phyloP scores from a whole-genome alignment of 768 basidiomycete genomes.

The Termitomyces sp. region DNA sequence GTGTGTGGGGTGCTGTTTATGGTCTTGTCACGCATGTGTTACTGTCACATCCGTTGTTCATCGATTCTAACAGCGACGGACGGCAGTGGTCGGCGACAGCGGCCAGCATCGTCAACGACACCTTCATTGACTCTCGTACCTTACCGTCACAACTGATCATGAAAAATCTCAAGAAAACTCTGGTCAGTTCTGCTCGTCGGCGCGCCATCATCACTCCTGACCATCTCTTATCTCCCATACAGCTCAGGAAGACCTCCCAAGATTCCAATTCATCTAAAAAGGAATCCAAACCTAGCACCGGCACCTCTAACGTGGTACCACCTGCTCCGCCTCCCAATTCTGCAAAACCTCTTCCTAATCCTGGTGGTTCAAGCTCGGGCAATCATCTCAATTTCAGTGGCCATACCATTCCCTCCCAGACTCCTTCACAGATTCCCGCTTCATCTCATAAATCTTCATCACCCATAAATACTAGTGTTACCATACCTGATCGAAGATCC shows the following conservation, averaged over 20 bases:
- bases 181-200: slow-evolving; percentile 42
- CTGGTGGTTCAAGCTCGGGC: slow-evolving; percentile 31
- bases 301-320: slow-evolving; percentile 30
- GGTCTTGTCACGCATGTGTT: slow-evolving; percentile 17
- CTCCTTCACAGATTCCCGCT: slow-evolving; percentile 34
- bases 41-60: slow-evolving; percentile 29
- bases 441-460: slow-evolving; percentile 39
- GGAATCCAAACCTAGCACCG: slow-evolving; percentile 46
- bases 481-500: slow-evolving; percentile 59
- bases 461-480: slow-evolving; percentile 31
- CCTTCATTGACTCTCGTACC: slow-evolving; percentile 7
- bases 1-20: slow-evolving; percentile 7
- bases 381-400: slow-evolving; percentile 31
- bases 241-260: slow-evolving; percentile 70
- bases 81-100: slow-evolving; percentile 12
- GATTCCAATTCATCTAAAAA: slow-evolving; percentile 68
- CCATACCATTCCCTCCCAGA: slow-evolving; percentile 34
- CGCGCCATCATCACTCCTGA: slow-evolving; percentile 14
- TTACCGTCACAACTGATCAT: slow-evolving; percentile 32
- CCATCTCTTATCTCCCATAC: slow-evolving; percentile 17
- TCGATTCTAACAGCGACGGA: slow-evolving; percentile 33
- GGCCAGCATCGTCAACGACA: slow-evolving; percentile 14
- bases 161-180: slow-evolving; percentile 84
- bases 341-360: slow-evolving; percentile 58
- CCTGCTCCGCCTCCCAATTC: slow-evolving; percentile 64